Base-by-base conservation (phyloP, 1,284 basidiomycete species). In the Blastosporella zonata region DNA sequence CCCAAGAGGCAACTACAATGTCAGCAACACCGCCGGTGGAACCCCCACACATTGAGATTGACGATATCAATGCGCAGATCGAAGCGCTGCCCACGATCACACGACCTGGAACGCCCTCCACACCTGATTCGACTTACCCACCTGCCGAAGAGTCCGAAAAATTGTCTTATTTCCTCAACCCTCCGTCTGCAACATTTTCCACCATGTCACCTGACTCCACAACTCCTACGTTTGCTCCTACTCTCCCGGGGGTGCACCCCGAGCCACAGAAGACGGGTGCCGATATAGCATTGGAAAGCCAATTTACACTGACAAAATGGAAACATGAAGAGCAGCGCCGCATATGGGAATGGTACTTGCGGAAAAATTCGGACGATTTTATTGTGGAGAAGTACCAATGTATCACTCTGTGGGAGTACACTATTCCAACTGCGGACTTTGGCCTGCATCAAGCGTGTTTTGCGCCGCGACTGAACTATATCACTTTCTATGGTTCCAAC, bases 321-420 rank as follows among this genome's bases (percentile, higher is more conserved):
- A 82, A 85, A 50, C 89, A 95, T 54, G 82, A 86, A 50, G 90
- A 94, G 59, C 87, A 92, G 56, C 78, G 90, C 34, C 84, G 87
- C 40, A 80, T 93, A 15, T 97, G 94, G 92, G 87, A 93, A 61
- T 94, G 90, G 86, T 96, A 96, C 62, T 70, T 90, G 10, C 79
- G 86, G 43, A 85, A 90, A 67, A 88, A 93, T 65, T 65, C 73
- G 4, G 90, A 93, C 59, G 87, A 90, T 57, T 87, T 97, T 57
- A 79, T 90, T 35, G 90, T 96, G 23, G 93, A 95, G 64, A 90
- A 94, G 64, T 97, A 96, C 62, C 96, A 98, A 63, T 83, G 85
- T 58, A 87, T 98, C 65, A 82, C 77, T 57, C 63, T 93, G 7
- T 82, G 86, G 71, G 81, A 86, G 57, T 87, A 82, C 59, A 86